Percentiles rank a stretch among this genome's conserved stretches.
Conservation (phyloP, 192 early-diverging fungal genomes). For the Coemansia sp. region DNA sequence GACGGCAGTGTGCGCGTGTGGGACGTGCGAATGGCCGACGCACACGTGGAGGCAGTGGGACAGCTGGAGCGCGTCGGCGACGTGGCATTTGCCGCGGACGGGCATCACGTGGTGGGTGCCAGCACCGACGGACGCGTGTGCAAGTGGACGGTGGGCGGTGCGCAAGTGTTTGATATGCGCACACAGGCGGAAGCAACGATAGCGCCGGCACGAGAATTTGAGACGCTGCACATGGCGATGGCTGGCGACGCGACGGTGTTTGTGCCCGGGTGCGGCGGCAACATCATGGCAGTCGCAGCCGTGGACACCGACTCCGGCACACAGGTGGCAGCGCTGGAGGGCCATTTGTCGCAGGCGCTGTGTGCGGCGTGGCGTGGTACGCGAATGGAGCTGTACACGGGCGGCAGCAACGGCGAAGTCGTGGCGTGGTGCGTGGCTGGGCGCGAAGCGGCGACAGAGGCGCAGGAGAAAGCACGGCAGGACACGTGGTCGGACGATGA, state of each 20-base stretch:
- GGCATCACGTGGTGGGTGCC: constrained; percentile 56
- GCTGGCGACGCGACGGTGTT: constrained; percentile 43
- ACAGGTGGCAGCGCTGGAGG: constrained; percentile 55
- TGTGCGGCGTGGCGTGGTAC: constrained; percentile 59
- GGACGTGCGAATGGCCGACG: too few relatives aligned
- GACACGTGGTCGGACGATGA: constrained; percentile 41
- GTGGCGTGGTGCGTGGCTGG: constrained; percentile 56
- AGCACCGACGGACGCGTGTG: constrained; percentile 62
- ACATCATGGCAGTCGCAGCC: constrained; percentile 42
- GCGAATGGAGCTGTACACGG: constrained; percentile 61
- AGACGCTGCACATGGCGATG: constrained; percentile 1
- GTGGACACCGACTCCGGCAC: constrained; percentile 60
- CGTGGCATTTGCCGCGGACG: constrained; percentile 63
- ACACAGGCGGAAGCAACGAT: background rate
- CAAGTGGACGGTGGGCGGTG: constrained; percentile 59
- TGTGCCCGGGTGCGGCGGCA: constrained; percentile 57
- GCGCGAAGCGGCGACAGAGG: constrained; percentile 23
- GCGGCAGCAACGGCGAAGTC: constrained; percentile 58
- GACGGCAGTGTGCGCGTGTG: too few relatives aligned
- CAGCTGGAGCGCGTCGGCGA: constrained; percentile 52
- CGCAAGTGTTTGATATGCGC: background rate
- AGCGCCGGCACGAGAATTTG: background rate
- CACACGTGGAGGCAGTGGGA: too few relatives aligned
- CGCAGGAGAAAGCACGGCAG: constrained; percentile 11
- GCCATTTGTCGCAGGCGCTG: constrained; percentile 60